Percentiles rank a stretch among this genome's conserved stretches.
These are phyloP conservation scores for Pythium aristosporum DNA, from an alignment of 352 stramenopile species.

Conservation along the genomic window DNA sequence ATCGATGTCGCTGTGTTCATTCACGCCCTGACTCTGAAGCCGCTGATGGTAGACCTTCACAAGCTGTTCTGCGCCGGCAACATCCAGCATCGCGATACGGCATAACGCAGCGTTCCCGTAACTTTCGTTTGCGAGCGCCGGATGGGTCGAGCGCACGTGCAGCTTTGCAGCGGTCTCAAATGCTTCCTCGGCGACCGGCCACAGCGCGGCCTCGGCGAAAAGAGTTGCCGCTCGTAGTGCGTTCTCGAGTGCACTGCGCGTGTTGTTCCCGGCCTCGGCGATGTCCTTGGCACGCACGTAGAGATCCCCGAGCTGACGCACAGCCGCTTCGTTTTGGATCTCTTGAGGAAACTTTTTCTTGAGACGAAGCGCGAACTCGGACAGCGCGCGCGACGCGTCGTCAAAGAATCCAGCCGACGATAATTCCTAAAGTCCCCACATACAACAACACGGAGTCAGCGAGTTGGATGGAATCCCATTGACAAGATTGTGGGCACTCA, in stretches of 20 bases:
- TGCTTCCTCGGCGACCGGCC: conserved; percentile 48
- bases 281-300: conserved; percentile 58
- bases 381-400: conserved; percentile 56
- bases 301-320: conserved; percentile 26
- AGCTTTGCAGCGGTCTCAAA: conserved; percentile 59
- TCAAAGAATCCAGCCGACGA: conserved; percentile 61
- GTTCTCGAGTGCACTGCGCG: conserved; percentile 50
- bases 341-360: conserved; percentile 63
- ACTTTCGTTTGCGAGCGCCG: conserved; percentile 44
- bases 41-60: conserved; percentile 27
- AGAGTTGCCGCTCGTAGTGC: conserved; percentile 44
- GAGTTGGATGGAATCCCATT: background rate
- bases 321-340: conserved; percentile 9
- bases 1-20: conserved; percentile 47
- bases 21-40: background rate
- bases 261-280: conserved; percentile 51
- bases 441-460: background rate
- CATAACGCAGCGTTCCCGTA: conserved; percentile 65
- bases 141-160: conserved; percentile 36
- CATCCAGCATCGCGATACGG: conserved; percentile 54
- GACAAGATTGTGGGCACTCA: conserved; percentile 8
- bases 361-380: conserved; percentile 55
- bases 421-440: conserved; percentile 34
- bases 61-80: conserved; percentile 55
- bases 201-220: conserved; percentile 55